phyloP scores from a whole-genome alignment of 352 stramenopile species.

The Saprolegnia diclina region DNA sequence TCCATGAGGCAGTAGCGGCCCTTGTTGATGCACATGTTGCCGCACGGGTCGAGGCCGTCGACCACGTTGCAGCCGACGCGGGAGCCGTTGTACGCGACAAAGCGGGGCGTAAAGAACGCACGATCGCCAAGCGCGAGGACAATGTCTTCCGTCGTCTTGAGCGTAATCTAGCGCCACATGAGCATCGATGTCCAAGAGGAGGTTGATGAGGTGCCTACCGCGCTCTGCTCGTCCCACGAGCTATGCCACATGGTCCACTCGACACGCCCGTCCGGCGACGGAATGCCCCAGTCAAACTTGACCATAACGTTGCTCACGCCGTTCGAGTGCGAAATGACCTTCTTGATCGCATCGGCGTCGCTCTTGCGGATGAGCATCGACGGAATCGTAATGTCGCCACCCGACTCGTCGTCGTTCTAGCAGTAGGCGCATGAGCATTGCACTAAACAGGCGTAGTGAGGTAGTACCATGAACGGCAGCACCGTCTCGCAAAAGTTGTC shows the following conservation, averaged over 20 bases:
- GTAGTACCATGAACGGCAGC: slow-evolving; percentile 70
- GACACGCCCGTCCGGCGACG: slow-evolving; percentile 90
- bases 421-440: background rate
- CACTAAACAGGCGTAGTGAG: background rate
- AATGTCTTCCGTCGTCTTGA: slow-evolving; percentile 81
- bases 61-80: slow-evolving; percentile 86
- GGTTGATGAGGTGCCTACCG: slow-evolving; percentile 28
- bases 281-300: slow-evolving; percentile 93
- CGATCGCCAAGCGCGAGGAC: slow-evolving; percentile 82
- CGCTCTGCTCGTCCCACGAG: slow-evolving; percentile 86
- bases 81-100: slow-evolving; percentile 95
- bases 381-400: slow-evolving; percentile 95
- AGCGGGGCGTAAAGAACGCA: slow-evolving; percentile 94
- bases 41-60: slow-evolving; percentile 78
- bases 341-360: slow-evolving; percentile 92
- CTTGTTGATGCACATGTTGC: slow-evolving; percentile 96
- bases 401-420: slow-evolving; percentile 92
- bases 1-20: slow-evolving; percentile 96
- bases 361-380: slow-evolving; percentile 94
- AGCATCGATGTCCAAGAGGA: slow-evolving; percentile 34
- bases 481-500: slow-evolving; percentile 85
- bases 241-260: slow-evolving; percentile 97
- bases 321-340: slow-evolving; percentile 68
- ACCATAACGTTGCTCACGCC: slow-evolving; percentile 90
- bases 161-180: slow-evolving; percentile 30